A percentile compares a stretch with the other conserved stretches of the same genome.
These are phyloP conservation scores for Brasilioporus rufonigricans DNA, from an alignment of 768 basidiomycete genomes.

Conservation along the genomic window DNA sequence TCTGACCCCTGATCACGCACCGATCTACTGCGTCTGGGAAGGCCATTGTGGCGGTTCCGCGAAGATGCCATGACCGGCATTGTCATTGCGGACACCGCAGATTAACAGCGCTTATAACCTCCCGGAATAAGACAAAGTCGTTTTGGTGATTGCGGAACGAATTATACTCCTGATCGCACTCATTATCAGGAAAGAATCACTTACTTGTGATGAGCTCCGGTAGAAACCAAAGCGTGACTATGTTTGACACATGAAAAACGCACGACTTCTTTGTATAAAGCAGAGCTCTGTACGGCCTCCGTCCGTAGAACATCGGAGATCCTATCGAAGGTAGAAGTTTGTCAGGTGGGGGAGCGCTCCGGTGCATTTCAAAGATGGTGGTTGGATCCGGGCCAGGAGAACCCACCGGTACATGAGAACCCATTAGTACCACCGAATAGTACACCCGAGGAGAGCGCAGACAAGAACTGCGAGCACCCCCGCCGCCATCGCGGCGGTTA, in stretches of 20 bases:
- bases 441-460: conserved; percentile 19
- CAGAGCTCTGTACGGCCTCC: conserved; percentile 3
- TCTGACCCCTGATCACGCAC: conserved; percentile 22
- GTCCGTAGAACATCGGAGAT: conserved; percentile 14
- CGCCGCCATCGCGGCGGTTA: conserved; percentile 28
- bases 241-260: background rate
- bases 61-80: conserved; percentile 22
- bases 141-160: conserved; percentile 3
- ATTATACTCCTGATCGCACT: conserved; percentile 1
- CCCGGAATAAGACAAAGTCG: conserved; percentile 9
- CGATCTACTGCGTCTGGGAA: conserved; percentile 28
- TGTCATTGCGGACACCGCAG: conserved; percentile 20
- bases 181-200: background rate
- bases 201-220: conserved; percentile 1
- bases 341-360: conserved; percentile 9
- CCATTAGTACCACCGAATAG: conserved; percentile 19
- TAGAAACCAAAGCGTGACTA: background rate
- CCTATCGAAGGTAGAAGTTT: background rate
- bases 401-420: conserved; percentile 8
- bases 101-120: conserved; percentile 19
- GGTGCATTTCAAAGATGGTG: conserved; percentile 6
- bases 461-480: conserved; percentile 13
- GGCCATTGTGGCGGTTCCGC: conserved; percentile 28
- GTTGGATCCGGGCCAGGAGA: conserved; percentile 2
- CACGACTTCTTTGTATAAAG: conserved; percentile 3